Base-by-base conservation (phyloP, 495 filamentous ascomycete species). In the Penicillium salamii region DNA sequence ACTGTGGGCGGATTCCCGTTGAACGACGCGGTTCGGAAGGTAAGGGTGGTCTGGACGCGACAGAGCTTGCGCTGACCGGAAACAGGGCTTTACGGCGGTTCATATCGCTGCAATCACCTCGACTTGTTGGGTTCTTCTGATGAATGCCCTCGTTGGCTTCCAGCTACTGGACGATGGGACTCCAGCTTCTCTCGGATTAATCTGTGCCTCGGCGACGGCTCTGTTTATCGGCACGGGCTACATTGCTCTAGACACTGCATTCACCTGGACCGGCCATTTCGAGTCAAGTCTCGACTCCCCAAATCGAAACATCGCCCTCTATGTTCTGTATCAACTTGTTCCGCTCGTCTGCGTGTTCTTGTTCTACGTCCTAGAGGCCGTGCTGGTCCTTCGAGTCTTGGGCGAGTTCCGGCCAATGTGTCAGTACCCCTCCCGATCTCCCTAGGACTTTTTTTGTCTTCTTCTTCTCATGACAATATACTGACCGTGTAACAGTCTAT, bases 141-240 rank as follows among this genome's bases (percentile, higher is more conserved):
- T 99, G 48, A 97, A 97, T 61, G 91, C 89, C 6, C 67, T 96
- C 12, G 88, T 99, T 12, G 93, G 95, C 50, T 97, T 84, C 66
- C 95, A 99, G 63, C 62, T 97, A 13, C 76, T 97, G 42, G 95
- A 99, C 53, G 93, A 99, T 58, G 93, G 93, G 28, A 99, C 93
- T 0, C 75, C 85, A 1, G 66, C 91, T 13, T 97, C 91, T 0
- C 55, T 97, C 14, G 88, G 83, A 12, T 76, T 97, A 11, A 80
- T 95, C 39, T 51, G 81, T 44, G 74, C 70, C 15, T 96, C 93
- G 15, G 85, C 83, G 0, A 59, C 77, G 14, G 68, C 77, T 6
- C 69, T 97, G 47, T 93, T 97, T 64, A 75, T 97, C 54, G 93
- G 93, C 21, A 93, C 91, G 4, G 91, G 91, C 13, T 99, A 96